phyloP scores from a whole-genome alignment of 1,139 yeast species.

The Kodamaea fungicola region DNA sequence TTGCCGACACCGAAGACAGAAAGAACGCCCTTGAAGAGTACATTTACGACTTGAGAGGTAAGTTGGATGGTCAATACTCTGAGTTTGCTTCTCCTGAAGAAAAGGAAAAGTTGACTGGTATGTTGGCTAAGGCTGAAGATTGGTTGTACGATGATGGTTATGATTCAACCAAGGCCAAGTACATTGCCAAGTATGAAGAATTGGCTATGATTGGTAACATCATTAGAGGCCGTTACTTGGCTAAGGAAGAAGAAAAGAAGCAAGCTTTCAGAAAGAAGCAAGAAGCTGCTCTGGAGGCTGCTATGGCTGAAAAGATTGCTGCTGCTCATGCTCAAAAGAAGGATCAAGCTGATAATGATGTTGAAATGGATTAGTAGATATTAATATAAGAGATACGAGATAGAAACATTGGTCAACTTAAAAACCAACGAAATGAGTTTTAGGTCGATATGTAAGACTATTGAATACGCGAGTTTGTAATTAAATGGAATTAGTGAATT shows the following conservation, averaged over 20 bases:
- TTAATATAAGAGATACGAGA: no score
- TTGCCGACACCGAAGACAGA: constrained; percentile 98
- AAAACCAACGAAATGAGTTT: no score
- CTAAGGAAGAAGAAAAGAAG: constrained; percentile 93
- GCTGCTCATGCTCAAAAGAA: constrained; percentile 62
- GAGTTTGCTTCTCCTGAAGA: constrained; percentile 88
- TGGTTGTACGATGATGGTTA: constrained; percentile 98
- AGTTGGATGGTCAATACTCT: constrained; percentile 88
- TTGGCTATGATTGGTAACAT: constrained; percentile 92
- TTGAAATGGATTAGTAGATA: constrained; percentile 32
- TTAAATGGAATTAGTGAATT: no score
- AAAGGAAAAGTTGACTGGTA: constrained; percentile 70
- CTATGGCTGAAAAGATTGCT: constrained; percentile 87
- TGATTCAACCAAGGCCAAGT: constrained; percentile 93
- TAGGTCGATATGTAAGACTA: no score
- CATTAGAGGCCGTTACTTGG: constrained; percentile 90
- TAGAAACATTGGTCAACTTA: no score
- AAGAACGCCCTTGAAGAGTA: constrained; percentile 98
- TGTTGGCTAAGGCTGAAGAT: constrained; percentile 87
- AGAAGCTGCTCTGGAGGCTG: constrained; percentile 85
- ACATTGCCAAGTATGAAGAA: constrained; percentile 97
- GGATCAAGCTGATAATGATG: constrained; percentile 31
- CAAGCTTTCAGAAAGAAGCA: constrained; percentile 83
- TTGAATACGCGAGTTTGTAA: no score
- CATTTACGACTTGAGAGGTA: constrained; percentile 96